phyloP scores from a whole-genome alignment of 2,329 filamentous ascomycete genomes.

The Cladophialophora bantiana region DNA sequence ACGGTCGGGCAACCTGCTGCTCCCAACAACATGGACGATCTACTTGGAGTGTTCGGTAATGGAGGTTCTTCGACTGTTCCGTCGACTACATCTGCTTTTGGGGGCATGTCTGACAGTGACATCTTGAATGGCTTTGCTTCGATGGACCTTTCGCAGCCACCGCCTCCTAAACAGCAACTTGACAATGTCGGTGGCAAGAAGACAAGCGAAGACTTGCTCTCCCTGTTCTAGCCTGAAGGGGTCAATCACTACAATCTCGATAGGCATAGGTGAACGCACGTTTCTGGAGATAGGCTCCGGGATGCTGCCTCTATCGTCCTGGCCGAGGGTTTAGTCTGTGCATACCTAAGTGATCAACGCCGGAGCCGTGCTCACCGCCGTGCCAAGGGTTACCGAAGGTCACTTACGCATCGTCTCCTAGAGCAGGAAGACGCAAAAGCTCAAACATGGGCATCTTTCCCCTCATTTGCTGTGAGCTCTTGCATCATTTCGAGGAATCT shows the following conservation, averaged over 20 bases:
- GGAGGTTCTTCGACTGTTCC: conserved; percentile 47
- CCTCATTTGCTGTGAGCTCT: neutral
- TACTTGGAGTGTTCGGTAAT: conserved; percentile 74
- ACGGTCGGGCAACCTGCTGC: conserved; percentile 46
- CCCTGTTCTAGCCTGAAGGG: conserved; percentile 58
- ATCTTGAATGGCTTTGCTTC: conserved; percentile 85
- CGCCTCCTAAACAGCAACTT: conserved; percentile 45
- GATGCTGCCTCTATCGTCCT: neutral
- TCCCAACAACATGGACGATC: conserved; percentile 74
- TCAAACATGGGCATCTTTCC: neutral
- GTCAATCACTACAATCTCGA: conserved; percentile 7
- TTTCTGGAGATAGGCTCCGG: neutral
- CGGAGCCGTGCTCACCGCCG: neutral
- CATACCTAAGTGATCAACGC: neutral
- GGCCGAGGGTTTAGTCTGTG: neutral
- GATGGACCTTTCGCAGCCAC: conserved; percentile 74
- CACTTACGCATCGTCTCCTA: neutral
- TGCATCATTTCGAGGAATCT: neutral
- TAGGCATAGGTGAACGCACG: neutral
- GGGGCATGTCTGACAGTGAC: conserved; percentile 51
- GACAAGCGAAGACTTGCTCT: conserved; percentile 68
- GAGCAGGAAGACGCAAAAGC: neutral
- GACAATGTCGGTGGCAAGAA: conserved; percentile 56
- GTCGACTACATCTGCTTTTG: conserved; percentile 44
- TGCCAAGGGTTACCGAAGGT: neutral